Conservation (phyloP, 805 yeast species). For the Metschnikowia chrysomelidarum region DNA sequence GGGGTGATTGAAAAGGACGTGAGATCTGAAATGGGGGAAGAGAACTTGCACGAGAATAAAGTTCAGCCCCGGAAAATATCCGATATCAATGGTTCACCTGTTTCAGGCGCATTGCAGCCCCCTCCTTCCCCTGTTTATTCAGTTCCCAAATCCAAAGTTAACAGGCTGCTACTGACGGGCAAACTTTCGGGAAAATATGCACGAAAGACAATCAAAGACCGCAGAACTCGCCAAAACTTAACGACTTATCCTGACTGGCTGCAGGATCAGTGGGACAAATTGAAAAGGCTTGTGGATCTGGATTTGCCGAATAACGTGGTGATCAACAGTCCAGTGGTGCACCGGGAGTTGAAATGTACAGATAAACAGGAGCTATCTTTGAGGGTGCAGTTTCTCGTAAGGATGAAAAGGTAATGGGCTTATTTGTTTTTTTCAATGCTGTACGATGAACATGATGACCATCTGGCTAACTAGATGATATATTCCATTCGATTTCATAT, state of each 20-base stretch:
- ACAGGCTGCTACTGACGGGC: constrained; percentile 1
- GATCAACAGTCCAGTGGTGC: constrained; percentile 27
- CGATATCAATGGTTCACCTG: no score
- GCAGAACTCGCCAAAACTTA: neutral
- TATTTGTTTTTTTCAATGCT: no score
- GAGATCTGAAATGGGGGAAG: no score
- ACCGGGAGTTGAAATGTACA: constrained; percentile 26
- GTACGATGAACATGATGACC: no score
- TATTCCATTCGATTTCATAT: no score
- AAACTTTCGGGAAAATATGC: constrained; percentile 23
- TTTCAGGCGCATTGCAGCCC: no score
- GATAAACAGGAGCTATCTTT: constrained; percentile 30
- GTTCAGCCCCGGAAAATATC: no score
- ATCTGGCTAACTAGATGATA: no score
- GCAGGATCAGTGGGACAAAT: constrained; percentile 31
- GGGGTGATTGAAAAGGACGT: no score
- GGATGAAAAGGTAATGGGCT: neutral
- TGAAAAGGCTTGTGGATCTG: constrained; percentile 29
- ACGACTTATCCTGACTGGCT: constrained; percentile 24
- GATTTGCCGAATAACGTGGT: constrained; percentile 28
- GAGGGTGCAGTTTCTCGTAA: constrained; percentile 21
- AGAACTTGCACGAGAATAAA: no score
- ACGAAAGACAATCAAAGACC: constrained; percentile 15
- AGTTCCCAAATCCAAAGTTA: neutral
- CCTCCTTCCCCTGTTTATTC: no score